These are phyloP conservation scores for Fusarium coicis DNA, from an alignment of 2,329 filamentous ascomycete species.

Conservation along the genomic window DNA sequence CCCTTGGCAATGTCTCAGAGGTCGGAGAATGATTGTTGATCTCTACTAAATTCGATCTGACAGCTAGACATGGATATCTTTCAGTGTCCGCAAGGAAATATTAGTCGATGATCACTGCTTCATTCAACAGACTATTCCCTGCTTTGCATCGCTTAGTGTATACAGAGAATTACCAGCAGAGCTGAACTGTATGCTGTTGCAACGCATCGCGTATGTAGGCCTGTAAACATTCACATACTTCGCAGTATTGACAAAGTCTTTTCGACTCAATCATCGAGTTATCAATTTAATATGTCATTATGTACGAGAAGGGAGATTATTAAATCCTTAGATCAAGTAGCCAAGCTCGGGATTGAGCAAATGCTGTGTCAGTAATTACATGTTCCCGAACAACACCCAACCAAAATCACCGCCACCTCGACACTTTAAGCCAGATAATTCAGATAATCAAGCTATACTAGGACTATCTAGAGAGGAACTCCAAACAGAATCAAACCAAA, in stretches of 20 bases:
- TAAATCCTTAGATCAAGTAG: background rate
- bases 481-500: background rate
- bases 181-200: background rate
- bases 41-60: background rate
- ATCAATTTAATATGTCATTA: background rate
- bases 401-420: fast-evolving
- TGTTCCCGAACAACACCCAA: background rate
- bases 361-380: no score
- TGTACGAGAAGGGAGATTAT: background rate
- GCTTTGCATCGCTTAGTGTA: background rate
- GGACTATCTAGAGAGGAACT: fast-evolving
- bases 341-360: background rate
- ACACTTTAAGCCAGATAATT: background rate
- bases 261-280: background rate
- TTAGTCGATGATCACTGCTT: background rate
- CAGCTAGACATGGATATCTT: background rate
- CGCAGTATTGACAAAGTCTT: fast-evolving
- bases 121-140: background rate
- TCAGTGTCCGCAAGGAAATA: background rate
- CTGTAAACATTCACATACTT: fast-evolving
- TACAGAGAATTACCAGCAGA: background rate
- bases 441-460: no score
- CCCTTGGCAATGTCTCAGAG: background rate
- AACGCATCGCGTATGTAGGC: no score
- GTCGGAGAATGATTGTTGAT: background rate